phyloP scores from a whole-genome alignment of 2,329 filamentous ascomycete genomes.

The Drechslerella coelobrocha region DNA sequence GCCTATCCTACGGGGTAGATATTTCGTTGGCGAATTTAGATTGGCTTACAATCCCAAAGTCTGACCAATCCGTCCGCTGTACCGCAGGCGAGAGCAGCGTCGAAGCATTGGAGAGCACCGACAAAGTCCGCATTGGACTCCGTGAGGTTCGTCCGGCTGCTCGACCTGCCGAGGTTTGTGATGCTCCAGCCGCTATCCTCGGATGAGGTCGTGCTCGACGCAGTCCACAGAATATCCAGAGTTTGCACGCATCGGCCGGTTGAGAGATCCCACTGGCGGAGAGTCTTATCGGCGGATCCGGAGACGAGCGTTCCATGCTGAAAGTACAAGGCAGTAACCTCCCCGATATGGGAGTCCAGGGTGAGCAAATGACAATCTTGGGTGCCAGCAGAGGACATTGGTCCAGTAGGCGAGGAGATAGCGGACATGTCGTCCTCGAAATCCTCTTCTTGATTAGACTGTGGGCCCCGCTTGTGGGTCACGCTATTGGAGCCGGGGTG shows the following conservation, averaged over 20 bases:
- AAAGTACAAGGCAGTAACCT: conserved; percentile 93
- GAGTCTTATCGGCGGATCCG: conserved; percentile 93
- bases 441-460: conserved; percentile 60
- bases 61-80: conserved; percentile 97
- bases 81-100: conserved; percentile 91
- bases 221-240: conserved; percentile 96
- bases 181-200: conserved; percentile 69
- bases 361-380: conserved; percentile 87
- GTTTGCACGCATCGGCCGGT: conserved; percentile 98
- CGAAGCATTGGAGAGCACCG: conserved; percentile 91
- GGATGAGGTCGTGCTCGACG: conserved; percentile 73
- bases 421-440: conserved; percentile 60
- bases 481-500: conserved; percentile 51
- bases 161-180: conserved; percentile 62
- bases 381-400: conserved; percentile 70
- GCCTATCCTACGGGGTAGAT: background rate
- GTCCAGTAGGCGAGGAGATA: conserved; percentile 38
- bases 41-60: conserved; percentile 77
- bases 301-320: conserved; percentile 88
- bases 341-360: conserved; percentile 86
- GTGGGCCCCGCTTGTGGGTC: conserved; percentile 60
- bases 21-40: background rate
- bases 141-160: conserved; percentile 65
- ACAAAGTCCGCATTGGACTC: conserved; percentile 83
- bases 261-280: conserved; percentile 96